A percentile compares a stretch with the other conserved stretches of the same genome.
These are phyloP conservation scores for Rhynchospora breviuscula DNA, from an alignment of 176 grass and related monocot species.

Conservation along the genomic window DNA sequence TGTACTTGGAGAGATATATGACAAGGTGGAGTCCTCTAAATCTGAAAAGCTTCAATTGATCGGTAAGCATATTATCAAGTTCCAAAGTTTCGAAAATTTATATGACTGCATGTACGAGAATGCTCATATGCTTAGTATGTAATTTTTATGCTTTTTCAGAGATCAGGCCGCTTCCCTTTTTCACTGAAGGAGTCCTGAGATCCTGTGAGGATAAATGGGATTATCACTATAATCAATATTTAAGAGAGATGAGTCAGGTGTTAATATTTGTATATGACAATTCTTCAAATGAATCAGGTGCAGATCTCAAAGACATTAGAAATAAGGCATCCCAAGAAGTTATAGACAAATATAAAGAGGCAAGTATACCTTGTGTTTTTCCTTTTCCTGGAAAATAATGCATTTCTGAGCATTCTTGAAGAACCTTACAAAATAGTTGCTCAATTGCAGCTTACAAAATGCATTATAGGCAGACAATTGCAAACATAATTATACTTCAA, in stretches of 20 bases:
- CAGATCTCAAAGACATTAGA: conserved; percentile 2
- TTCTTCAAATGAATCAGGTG: background rate
- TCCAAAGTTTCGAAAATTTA: background rate
- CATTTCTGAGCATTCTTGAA: too few relatives aligned
- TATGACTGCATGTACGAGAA: background rate
- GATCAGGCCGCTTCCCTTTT: conserved; percentile 34
- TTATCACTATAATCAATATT: conserved; percentile 11
- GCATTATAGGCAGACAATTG: background rate
- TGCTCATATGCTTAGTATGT: background rate
- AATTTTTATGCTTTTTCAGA: conserved; percentile 30
- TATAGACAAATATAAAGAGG: conserved; percentile 47
- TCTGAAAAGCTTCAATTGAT: conserved; percentile 26
- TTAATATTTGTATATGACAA: background rate
- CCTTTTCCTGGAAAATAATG: background rate
- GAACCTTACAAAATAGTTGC: too few relatives aligned
- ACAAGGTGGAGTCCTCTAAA: conserved; percentile 29
- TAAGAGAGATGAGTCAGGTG: conserved; percentile 18
- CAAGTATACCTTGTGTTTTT: conserved; percentile 2
- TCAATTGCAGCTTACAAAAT: background rate
- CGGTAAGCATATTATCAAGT: conserved; percentile 22
- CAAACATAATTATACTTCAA: too few relatives aligned
- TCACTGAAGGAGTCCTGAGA: conserved; percentile 8
- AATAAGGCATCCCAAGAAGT: conserved; percentile 24
- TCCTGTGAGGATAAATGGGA: conserved; percentile 24
- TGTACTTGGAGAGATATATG: conserved; percentile 50